Evolutionary conservation across 1,139 yeast species (phyloP).

Genomic region (Taphrina pruni): DNA sequence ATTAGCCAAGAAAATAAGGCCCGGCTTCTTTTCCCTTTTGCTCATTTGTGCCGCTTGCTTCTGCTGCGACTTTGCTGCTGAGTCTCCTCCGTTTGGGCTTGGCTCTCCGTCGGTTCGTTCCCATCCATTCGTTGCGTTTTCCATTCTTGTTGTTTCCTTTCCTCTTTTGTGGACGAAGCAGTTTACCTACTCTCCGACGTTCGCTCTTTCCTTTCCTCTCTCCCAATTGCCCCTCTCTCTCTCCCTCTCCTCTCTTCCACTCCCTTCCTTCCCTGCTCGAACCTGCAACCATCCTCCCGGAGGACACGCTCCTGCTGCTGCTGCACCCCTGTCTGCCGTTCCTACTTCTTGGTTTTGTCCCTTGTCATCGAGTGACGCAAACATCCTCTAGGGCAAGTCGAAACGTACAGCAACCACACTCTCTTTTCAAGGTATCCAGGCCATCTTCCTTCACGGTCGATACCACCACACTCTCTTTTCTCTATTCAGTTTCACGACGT

Average conservation of each 20-base stretch:
- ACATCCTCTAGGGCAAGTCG: not conserved
- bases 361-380: too few species aligned
- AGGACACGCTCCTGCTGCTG: not conserved
- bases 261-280: not conserved
- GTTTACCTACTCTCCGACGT: not conserved
- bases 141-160: too few species aligned
- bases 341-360: conserved; percentile 2
- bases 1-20: too few species aligned
- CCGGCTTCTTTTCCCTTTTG: too few species aligned
- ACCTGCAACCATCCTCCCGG: not conserved
- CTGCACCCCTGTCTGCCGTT: conserved; percentile 10
- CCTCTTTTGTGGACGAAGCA: too few species aligned
- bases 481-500: not conserved
- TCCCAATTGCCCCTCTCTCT: not conserved
- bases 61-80: too few species aligned
- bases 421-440: conserved; percentile 1
- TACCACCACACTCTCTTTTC: conserved; percentile 25
- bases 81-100: too few species aligned
- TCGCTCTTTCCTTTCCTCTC: not conserved
- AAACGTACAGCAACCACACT: conserved; percentile 5
- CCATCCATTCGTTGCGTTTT: not conserved
- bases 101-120: not conserved
- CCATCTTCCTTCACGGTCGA: conserved; percentile 13
- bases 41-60: too few species aligned
- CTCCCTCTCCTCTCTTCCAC: not conserved